Evolutionary conservation across 2,329 filamentous ascomycete species (phyloP).

Genomic region (Claviceps sp.): DNA sequence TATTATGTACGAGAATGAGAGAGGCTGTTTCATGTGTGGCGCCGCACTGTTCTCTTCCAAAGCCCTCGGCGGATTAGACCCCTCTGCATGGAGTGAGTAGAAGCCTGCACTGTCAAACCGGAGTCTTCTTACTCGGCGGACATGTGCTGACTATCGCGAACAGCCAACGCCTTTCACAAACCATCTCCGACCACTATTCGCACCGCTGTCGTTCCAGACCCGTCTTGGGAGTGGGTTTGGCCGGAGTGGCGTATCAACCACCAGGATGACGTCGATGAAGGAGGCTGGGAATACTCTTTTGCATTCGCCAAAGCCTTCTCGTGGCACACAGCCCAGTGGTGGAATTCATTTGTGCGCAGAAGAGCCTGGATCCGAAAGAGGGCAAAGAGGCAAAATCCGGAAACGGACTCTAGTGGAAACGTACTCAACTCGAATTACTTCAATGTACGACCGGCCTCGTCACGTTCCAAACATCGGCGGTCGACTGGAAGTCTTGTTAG

Average conservation of each 20-base stretch:
- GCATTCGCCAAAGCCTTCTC: conserved; percentile 61
- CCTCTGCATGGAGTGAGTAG: conserved; percentile 57
- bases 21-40: conserved; percentile 80
- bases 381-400: conserved; percentile 40
- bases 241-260: conserved; percentile 51
- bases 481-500: conserved; percentile 21
- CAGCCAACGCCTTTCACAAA: conserved; percentile 49
- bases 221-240: conserved; percentile 84
- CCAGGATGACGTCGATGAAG: conserved; percentile 67
- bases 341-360: conserved; percentile 85
- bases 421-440: conserved; percentile 70
- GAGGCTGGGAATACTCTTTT: conserved; percentile 94
- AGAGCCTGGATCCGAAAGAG: conserved; percentile 79
- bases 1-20: conserved; percentile 88
- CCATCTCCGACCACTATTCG: conserved; percentile 54
- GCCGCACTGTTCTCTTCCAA: conserved; percentile 78
- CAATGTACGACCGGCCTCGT: conserved; percentile 46
- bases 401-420: conserved; percentile 41
- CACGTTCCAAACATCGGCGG: conserved; percentile 17
- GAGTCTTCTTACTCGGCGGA: neutral
- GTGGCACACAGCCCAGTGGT: conserved; percentile 90
- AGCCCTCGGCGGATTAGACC: conserved; percentile 76
- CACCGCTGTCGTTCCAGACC: conserved; percentile 86
- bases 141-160: conserved; percentile 1
- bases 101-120: too few species aligned